Base-by-base conservation (phyloP, 2,329 filamentous ascomycete genomes). In the Exophiala oligosperma region DNA sequence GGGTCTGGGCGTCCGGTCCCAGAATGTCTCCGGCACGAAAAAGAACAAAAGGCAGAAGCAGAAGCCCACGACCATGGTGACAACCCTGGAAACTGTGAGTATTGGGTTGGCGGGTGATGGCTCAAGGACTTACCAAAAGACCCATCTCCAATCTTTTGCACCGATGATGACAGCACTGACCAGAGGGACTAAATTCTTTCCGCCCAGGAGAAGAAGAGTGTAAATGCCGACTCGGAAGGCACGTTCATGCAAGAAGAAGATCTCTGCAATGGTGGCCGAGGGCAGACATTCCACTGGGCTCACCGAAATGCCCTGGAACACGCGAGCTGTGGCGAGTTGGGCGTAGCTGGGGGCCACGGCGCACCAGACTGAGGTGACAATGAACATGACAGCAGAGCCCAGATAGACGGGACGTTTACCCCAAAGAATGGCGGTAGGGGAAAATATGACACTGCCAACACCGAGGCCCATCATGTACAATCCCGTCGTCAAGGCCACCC, bases 381-480 rank as follows among this genome's bases (percentile, higher is more conserved):
- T 83, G 71, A 96, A 95, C n/a, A 96, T 72, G 17, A 92, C 74
- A 32, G 89, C 84, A 17, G 91, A 87, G 28, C 81, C 80, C 23
- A 97, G 83, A 71, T 97, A 97, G 0, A 97, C 90, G 0, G 92
- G 92, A 11, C 93, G 82, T 74, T 97, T 97, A 1, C 93, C 94
- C 59, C 78, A 97, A 0, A 97, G 71, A 61, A 97, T 97, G 29
- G 93, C 93, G 0, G 92, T 97, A 0, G 93, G 94, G 0, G 90
- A 94, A 67, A 89, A 87, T 52, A 97, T 70, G 5, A 97, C 87
- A 17, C 87, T 91, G 1, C 93, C 93, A 1, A 97, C 67, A 1
- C 92, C 93, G 40, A 97, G 77, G 0, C 94, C 94, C 83, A 96
- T 81, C 92, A 97, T 97, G 76, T 91, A 97, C 12, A 97, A 76